Conservation (phyloP, 768 basidiomycete genomes). For the Tulasnella sp. region DNA sequence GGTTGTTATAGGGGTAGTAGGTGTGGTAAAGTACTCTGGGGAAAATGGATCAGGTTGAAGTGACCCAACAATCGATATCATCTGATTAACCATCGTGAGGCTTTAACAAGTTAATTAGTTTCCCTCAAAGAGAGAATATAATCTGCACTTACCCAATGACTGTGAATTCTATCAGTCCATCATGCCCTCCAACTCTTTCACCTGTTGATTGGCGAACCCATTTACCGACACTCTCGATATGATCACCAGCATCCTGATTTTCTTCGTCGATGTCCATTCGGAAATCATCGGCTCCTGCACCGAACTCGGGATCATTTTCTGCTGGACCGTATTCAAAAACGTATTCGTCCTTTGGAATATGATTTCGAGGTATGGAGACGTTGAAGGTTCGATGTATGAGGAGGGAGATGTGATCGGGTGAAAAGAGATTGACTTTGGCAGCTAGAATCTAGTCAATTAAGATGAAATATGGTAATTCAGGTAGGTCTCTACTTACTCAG, state of each 20-base stretch:
- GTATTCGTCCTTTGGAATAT: conserved; percentile 72
- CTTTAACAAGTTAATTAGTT: conserved; percentile 29
- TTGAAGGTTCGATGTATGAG: conserved; percentile 89
- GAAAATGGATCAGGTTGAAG: conserved; percentile 67
- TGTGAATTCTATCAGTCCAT: conserved; percentile 63
- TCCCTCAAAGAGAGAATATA: neutral
- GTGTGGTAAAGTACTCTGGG: conserved; percentile 37
- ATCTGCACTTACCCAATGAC: conserved; percentile 61
- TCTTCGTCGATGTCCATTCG: conserved; percentile 4
- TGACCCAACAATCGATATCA: conserved; percentile 81
- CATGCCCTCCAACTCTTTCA: conserved; percentile 50
- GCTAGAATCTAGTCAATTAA: conserved; percentile 30
- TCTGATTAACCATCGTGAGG: conserved; percentile 79
- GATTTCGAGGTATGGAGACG: conserved; percentile 83
- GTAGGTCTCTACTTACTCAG: conserved; percentile 40
- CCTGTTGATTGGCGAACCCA: conserved; percentile 71
- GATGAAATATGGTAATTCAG: neutral
- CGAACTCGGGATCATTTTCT: conserved; percentile 68
- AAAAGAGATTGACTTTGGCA: conserved; percentile 78
- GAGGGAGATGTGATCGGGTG: conserved; percentile 83
- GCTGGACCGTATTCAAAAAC: conserved; percentile 75
- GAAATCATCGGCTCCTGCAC: conserved; percentile 19
- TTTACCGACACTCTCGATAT: conserved; percentile 36
- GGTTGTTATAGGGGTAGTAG: conserved; percentile 16
- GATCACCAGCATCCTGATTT: conserved; percentile 30